These are phyloP conservation scores for Trichocomaceae sp. DNA, from an alignment of 2,329 filamentous ascomycete species.

Conservation along the genomic window DNA sequence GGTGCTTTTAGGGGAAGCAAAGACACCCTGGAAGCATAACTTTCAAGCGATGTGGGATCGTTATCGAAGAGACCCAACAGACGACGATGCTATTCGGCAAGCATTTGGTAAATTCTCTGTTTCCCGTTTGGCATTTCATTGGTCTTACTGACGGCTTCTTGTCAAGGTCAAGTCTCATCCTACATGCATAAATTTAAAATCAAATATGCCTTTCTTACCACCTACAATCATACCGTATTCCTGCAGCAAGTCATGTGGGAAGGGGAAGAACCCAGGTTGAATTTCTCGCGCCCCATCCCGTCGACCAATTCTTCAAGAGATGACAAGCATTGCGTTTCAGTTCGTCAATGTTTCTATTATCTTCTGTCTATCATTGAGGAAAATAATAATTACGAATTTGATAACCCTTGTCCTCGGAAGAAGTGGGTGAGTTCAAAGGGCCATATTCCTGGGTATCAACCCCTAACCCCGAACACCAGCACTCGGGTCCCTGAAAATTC, in stretches of 20 bases:
- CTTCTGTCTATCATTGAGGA: not conserved
- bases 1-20: not conserved
- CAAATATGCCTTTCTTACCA: not conserved
- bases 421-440: not conserved
- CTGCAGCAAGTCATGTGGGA: not conserved
- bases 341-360: not conserved
- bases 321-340: not conserved
- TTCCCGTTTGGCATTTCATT: not conserved
- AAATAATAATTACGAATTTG: not conserved
- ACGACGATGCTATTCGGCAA: not conserved
- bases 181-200: not conserved
- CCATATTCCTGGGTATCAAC: not conserved
- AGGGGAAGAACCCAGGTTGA: not conserved
- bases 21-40: not conserved
- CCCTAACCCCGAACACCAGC: not conserved
- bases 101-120: not conserved
- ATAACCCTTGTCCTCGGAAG: not conserved
- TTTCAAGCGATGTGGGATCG: not conserved
- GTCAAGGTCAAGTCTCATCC: not conserved
- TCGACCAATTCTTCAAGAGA: not conserved
- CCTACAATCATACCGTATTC: not conserved
- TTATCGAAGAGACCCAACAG: not conserved
- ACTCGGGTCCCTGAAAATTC: not conserved
- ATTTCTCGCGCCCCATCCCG: not conserved
- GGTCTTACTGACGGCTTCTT: not conserved